Base-by-base conservation (phyloP, 192 early-diverging fungal genomes). In the Backusella mclennaniae region DNA sequence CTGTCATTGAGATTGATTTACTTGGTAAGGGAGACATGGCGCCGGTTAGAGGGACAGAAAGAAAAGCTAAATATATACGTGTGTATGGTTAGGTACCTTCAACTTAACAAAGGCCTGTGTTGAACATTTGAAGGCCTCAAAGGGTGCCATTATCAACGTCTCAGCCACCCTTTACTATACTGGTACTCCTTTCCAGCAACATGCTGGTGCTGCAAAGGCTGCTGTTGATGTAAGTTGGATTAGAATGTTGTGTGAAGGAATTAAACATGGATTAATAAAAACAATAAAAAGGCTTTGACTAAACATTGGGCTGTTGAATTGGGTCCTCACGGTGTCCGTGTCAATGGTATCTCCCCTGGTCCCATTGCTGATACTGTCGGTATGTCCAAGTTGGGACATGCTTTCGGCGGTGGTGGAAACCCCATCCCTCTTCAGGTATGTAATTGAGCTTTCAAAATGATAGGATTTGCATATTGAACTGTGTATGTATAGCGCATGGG, bases 91-190 rank as follows among this genome's bases (percentile, higher is more conserved):
- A 76, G 93, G 93, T 17, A 93, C 93, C 35, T 94, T 91, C 85
- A 92, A 93, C 83, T 86, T 90, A n/a, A 88, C 88, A 71, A 93
- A 93, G 80, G 89, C 89, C 41, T 87, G 86, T 38, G 85, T 93
- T 56, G 87, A 89, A 12, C 81, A 91, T 72, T 78, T 94, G 44
- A 94, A 94, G 79, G 79, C 82, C 29, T 79, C 88, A 52, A 88
- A 88, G 68, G 93, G 92, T 15, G 66, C 72, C 23, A 84, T 94
- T 74, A 85, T 94, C 76, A 93, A 90, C 80, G 88, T 94, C 44
- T 86, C 86, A 0, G 92, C 93, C 1, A 93, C 89, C 9, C 80
- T 93, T 35, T 88, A 87, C 29, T 93, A 93, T 74, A 80, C 77
- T 29, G 89, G 83, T 26, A 82, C 81, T 11, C 78, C 85, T 9